A percentile compares a stretch with the other conserved stretches of the same genome.
Conservation (phyloP, 768 basidiomycete genomes). For the Solioccasus polychromus region DNA sequence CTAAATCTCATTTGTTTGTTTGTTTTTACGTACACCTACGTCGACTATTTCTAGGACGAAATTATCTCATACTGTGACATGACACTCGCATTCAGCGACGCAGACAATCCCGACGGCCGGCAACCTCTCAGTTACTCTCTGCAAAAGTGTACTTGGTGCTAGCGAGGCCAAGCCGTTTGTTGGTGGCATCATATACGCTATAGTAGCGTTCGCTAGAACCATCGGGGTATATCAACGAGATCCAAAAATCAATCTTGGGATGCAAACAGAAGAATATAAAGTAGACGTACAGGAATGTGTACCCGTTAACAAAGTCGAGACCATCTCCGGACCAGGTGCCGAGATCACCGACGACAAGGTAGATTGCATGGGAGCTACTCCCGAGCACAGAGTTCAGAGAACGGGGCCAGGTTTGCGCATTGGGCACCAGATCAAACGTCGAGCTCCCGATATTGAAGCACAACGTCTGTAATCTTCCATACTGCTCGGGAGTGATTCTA, state of each 20-base stretch:
- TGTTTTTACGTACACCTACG: too few species aligned
- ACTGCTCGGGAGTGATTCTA: constrained; percentile 24
- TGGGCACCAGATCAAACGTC: constrained; percentile 19
- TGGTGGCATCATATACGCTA: constrained; percentile 38
- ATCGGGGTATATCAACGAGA: too few species aligned
- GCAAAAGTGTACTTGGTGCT: constrained; percentile 33
- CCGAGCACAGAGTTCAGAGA: constrained; percentile 31
- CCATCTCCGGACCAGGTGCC: constrained; percentile 14
- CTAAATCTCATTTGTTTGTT: too few species aligned
- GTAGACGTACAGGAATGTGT: constrained; percentile 11
- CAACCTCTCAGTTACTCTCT: not conserved
- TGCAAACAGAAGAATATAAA: too few species aligned
- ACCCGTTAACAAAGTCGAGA: constrained; percentile 25
- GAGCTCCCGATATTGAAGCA: constrained; percentile 25
- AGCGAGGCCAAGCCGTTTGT: constrained; percentile 39
- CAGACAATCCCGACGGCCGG: too few species aligned
- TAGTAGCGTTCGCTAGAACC: constrained; percentile 44
- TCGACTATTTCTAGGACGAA: too few species aligned
- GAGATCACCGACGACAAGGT: constrained; percentile 28
- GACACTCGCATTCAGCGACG: too few species aligned
- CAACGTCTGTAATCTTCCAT: constrained; percentile 21
- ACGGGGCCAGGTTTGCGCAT: constrained; percentile 36
- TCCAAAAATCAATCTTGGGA: too few species aligned
- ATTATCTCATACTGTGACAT: too few species aligned
- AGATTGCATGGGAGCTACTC: constrained; percentile 23